phyloP scores from a whole-genome alignment of 108 stramenopile genomes.

The Cylindrotheca fusiformis region DNA sequence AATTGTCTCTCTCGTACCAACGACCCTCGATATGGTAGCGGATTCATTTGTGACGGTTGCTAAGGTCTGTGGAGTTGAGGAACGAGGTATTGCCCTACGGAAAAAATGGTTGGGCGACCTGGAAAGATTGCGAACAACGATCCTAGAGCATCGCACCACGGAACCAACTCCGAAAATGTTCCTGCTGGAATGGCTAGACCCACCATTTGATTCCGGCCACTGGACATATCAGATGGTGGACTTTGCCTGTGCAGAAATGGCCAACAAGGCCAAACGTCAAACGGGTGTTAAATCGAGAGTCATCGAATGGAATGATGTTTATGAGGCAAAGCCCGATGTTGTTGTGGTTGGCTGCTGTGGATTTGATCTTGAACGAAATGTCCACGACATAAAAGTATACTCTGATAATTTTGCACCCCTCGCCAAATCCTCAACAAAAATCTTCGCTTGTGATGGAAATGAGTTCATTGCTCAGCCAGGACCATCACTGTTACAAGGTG shows the following conservation, averaged over 20 bases:
- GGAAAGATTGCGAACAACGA: slow-evolving; percentile 15
- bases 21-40: slow-evolving; percentile 67
- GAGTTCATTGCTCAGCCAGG: slow-evolving; percentile 87
- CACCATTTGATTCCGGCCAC: slow-evolving; percentile 89
- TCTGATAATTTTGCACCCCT: slow-evolving; percentile 10
- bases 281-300: slow-evolving; percentile 42
- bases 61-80: slow-evolving; percentile 47
- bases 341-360: slow-evolving; percentile 89
- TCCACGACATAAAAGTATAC: slow-evolving; percentile 29
- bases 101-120: slow-evolving; percentile 37
- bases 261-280: slow-evolving; percentile 21
- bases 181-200: slow-evolving; percentile 91
- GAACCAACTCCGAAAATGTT: slow-evolving; percentile 42
- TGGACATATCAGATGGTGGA: slow-evolving; percentile 90
- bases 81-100: slow-evolving; percentile 44
- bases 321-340: slow-evolving; percentile 71
- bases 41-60: slow-evolving; percentile 65
- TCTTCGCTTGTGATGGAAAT: slow-evolving; percentile 84
- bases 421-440: slow-evolving; percentile 44
- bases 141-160: slow-evolving; percentile 12
- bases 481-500: slow-evolving; percentile 71
- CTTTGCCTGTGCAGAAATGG: slow-evolving; percentile 57
- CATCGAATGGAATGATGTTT: slow-evolving; percentile 58
- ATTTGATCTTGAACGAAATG: slow-evolving; percentile 82
- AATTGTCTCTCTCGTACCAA: slow-evolving; percentile 71